Conservation (phyloP, 1,284 basidiomycete species). For the Retiboletus flavoniger region DNA sequence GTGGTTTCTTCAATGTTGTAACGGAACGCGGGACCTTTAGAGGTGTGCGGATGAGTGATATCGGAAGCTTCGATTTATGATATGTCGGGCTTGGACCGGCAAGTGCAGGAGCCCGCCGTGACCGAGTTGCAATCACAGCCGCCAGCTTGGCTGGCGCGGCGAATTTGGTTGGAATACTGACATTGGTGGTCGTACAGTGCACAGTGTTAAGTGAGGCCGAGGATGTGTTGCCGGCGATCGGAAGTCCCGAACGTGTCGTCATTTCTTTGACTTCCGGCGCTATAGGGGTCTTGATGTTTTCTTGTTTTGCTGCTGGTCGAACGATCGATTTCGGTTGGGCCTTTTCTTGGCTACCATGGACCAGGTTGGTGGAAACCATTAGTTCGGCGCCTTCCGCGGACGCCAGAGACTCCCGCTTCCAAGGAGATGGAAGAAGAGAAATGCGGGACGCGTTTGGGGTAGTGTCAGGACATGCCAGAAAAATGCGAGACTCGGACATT, state of each 20-base stretch:
- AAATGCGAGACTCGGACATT: constrained; percentile 19
- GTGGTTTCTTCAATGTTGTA: not conserved
- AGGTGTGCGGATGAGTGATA: constrained; percentile 9
- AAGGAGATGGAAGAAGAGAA: constrained; percentile 25
- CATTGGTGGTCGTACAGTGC: constrained; percentile 23
- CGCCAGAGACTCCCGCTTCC: constrained; percentile 26
- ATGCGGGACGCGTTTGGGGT: constrained; percentile 17
- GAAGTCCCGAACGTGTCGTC: constrained; percentile 8
- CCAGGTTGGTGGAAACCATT: not conserved
- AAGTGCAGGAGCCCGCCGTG: constrained; percentile 5
- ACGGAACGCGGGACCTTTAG: constrained; percentile 12
- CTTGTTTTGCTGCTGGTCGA: constrained; percentile 26
- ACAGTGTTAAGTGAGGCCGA: constrained; percentile 4
- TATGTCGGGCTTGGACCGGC: not conserved
- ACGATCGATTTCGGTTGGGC: constrained; percentile 32
- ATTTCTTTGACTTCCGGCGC: not conserved
- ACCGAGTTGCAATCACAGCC: constrained; percentile 26
- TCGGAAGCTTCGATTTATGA: constrained; percentile 20
- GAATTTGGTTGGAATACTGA: not conserved
- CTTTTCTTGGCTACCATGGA: not conserved
- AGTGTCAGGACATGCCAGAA: constrained; percentile 1
- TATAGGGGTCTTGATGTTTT: constrained; percentile 18
- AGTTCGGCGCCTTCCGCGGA: constrained; percentile 22
- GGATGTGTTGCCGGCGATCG: constrained; percentile 4
- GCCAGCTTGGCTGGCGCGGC: constrained; percentile 30